A percentile compares a stretch with the other conserved stretches of the same genome.
phyloP scores from a whole-genome alignment of 208 protist genomes.

The Trypanosomatidae sp. region DNA sequence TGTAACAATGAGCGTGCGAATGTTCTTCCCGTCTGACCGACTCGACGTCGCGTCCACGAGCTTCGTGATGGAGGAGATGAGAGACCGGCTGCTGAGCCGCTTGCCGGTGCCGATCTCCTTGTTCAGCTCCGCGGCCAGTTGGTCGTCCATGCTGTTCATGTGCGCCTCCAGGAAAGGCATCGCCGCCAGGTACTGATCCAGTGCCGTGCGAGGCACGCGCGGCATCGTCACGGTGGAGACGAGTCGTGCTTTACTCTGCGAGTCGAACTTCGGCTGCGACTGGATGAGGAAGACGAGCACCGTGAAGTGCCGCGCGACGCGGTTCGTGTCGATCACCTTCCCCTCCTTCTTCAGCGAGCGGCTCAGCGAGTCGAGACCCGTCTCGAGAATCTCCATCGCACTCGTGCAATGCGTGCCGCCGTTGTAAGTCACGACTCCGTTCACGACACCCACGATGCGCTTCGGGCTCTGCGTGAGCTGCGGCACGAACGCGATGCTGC shows the following conservation, averaged over 20 bases:
- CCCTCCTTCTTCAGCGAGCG: slow-evolving; percentile 75
- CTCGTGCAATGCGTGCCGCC: slow-evolving; percentile 99
- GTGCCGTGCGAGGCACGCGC: slow-evolving; percentile 83
- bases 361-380: slow-evolving; percentile 62
- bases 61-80: slow-evolving; percentile 97
- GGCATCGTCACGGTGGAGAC: slow-evolving; percentile 89
- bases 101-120: slow-evolving; percentile 76
- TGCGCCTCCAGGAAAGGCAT: slow-evolving; percentile 87
- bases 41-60: slow-evolving; percentile 93
- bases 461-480: slow-evolving; percentile 79
- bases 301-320: slow-evolving; percentile 96
- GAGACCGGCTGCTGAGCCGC: slow-evolving; percentile 68
- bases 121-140: slow-evolving; percentile 73
- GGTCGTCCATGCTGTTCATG: slow-evolving; percentile 65
- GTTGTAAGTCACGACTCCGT: slow-evolving; percentile 98
- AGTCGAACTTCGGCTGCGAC: slow-evolving; percentile 99
- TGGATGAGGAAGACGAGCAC: slow-evolving; percentile 99
- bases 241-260: slow-evolving; percentile 99
- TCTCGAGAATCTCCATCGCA: slow-evolving; percentile 87
- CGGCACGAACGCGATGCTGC: slow-evolving; percentile 82
- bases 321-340: slow-evolving; percentile 92
- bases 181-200: slow-evolving; percentile 76
- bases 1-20: slow-evolving; percentile 98
- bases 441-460: slow-evolving; percentile 98
- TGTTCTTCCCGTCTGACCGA: slow-evolving; percentile 61